Evolutionary conservation across 2,329 filamentous ascomycete genomes (phyloP), one percentile per base, ranked within the genome.

Genomic region (Colletotrichum scovillei): DNA sequence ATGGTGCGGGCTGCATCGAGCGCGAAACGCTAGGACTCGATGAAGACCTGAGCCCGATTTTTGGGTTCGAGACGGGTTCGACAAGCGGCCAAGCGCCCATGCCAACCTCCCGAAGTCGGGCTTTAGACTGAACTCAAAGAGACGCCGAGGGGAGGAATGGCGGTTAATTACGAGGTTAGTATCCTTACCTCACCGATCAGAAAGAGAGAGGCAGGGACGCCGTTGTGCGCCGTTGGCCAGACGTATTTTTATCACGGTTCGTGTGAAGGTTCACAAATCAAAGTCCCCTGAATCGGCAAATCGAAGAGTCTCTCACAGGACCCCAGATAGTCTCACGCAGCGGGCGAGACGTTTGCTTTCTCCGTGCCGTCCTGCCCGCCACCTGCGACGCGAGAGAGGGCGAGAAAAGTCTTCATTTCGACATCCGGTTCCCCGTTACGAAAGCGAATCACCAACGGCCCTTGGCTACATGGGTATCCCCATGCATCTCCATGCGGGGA

Each of bases 401-500:
- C 24, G 7, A 16, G 32, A 22, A 30, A 56, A 49, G 5, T 65
- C 59, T 38, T 53, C 55, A 57, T 24, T 49, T 5, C 58, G 26
- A 52, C 16, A 32, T n/a, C 16, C 30, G 26, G 24, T 30, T 58
- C 35, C n/a, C 32, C n/a, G 30, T 59, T 62, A 62, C 59, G 60
- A 66, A 69, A 57, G 53, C 52, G 35, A 57, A 46, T 52, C 22
- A 30, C 5, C 46, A 35, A 56, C 32, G 16, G 12, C 59, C 24
- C 70, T 65, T 52, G 70, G 70, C 60, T 28, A 14, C 67, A 70
- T 46, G 70, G 67, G 35, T 56, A 1, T 14, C 46, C 60, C 66
- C 56, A 22, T 55, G 30, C 55, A 35, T 62, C 46, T 32, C 60
- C 56, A 70, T 70, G 70, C 67, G 60, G 70, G 70, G 70, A 70